phyloP scores from a whole-genome alignment of 2,329 filamentous ascomycete species.

The Septoria petroselini region DNA sequence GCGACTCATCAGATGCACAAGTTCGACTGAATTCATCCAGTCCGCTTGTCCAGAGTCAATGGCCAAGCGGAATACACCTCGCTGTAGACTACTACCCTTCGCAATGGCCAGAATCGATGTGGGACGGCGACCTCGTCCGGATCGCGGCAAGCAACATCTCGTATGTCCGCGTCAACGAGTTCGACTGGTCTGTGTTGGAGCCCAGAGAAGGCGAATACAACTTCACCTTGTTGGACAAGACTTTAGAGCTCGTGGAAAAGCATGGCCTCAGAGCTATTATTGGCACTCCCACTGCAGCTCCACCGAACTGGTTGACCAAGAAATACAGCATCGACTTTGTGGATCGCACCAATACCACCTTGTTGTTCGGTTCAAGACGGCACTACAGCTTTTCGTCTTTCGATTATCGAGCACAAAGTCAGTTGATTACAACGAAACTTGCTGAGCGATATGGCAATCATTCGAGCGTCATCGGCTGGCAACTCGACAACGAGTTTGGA shows the following conservation, averaged over 20 bases:
- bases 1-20: too few relatives aligned
- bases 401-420: slow-evolving; percentile 27
- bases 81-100: slow-evolving; percentile 30
- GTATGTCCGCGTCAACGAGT: slow-evolving; percentile 27
- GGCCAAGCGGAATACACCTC: slow-evolving; percentile 25
- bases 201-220: slow-evolving; percentile 29
- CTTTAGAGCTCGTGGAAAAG: slow-evolving; percentile 24
- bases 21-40: slow-evolving; percentile 7
- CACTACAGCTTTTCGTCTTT: slow-evolving; percentile 31
- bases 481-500: slow-evolving; percentile 31
- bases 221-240: slow-evolving; percentile 28
- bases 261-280: slow-evolving; percentile 27
- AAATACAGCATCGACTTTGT: slow-evolving; percentile 29
- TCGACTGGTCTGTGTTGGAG: slow-evolving; percentile 29
- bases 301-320: slow-evolving; percentile 29
- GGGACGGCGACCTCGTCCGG: slow-evolving; percentile 25
- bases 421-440: slow-evolving; percentile 27
- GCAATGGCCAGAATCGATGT: slow-evolving; percentile 32
- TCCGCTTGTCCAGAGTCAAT: slow-evolving; percentile 15
- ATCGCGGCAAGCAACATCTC: slow-evolving; percentile 29
- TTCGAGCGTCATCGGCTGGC: slow-evolving; percentile 25
- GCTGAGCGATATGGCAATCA: slow-evolving; percentile 29
- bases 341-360: slow-evolving; percentile 26
- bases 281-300: slow-evolving; percentile 28
- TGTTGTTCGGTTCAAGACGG: slow-evolving; percentile 27